Conservation (phyloP, 768 basidiomycete genomes). For the Royoungia palumana region DNA sequence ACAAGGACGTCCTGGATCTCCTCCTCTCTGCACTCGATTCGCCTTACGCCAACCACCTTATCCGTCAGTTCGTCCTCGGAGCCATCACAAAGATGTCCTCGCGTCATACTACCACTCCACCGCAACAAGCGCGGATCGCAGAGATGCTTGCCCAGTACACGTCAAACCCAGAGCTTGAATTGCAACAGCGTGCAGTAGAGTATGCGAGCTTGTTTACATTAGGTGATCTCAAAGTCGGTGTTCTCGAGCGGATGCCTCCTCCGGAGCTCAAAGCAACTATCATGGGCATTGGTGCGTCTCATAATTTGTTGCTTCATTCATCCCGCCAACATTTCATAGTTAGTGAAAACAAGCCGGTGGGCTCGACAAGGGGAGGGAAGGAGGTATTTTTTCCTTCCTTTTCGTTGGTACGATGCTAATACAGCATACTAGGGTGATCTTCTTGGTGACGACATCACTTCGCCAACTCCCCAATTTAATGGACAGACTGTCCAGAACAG, state of each 20-base stretch:
- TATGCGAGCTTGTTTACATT: slow-evolving; percentile 82
- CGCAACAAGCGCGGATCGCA: slow-evolving; percentile 76
- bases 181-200: slow-evolving; percentile 95
- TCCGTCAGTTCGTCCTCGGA: slow-evolving; percentile 88
- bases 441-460: slow-evolving; percentile 69
- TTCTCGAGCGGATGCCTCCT: slow-evolving; percentile 97
- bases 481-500: slow-evolving; percentile 54
- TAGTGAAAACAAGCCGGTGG: slow-evolving; percentile 95
- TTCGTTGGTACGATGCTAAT: neutral
- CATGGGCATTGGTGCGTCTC: slow-evolving; percentile 76
- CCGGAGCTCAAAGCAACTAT: slow-evolving; percentile 98
- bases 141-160: slow-evolving; percentile 78
- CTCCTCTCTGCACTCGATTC: slow-evolving; percentile 85
- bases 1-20: slow-evolving; percentile 83
- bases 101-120: slow-evolving; percentile 59
- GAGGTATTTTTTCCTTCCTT: slow-evolving; percentile 44
- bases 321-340: slow-evolving; percentile 43
- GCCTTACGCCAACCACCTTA: slow-evolving; percentile 88
- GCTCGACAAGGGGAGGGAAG: slow-evolving; percentile 75
- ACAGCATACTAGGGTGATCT: slow-evolving; percentile 54
- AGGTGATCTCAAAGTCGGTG: slow-evolving; percentile 74
- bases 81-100: slow-evolving; percentile 88
- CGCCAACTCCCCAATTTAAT: slow-evolving; percentile 41
- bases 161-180: slow-evolving; percentile 86
- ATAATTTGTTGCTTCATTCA: neutral